phyloP scores from a whole-genome alignment of 2,329 filamentous ascomycete genomes.

The Mollisiaceae sp. region DNA sequence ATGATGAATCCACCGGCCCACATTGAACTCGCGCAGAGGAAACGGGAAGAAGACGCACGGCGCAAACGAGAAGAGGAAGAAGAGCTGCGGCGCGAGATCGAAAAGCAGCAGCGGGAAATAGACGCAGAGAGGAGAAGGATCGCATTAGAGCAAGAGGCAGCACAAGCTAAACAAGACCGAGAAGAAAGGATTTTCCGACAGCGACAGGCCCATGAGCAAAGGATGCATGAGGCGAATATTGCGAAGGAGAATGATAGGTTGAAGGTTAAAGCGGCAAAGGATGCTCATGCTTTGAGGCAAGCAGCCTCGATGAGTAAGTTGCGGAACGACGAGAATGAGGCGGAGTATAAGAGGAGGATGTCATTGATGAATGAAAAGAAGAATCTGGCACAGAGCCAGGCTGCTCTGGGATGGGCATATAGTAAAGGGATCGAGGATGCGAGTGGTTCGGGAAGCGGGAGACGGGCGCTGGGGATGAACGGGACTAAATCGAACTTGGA shows the following conservation, averaged over 20 bases:
- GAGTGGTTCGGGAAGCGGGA: too few relatives aligned
- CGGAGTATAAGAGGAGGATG: conserved; percentile 26
- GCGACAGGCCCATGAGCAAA: conserved; percentile 27
- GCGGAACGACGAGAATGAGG: conserved; percentile 31
- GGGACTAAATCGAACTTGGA: too few relatives aligned
- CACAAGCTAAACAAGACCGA: conserved; percentile 27
- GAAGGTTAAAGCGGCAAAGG: conserved; percentile 18
- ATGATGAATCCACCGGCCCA: conserved; percentile 23
- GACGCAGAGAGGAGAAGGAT: conserved; percentile 20
- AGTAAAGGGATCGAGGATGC: conserved; percentile 21
- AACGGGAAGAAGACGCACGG: conserved; percentile 24
- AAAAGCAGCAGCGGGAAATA: conserved; percentile 26
- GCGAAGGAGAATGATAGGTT: conserved; percentile 31
- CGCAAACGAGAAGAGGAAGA: conserved; percentile 25
- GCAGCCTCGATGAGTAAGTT: conserved; percentile 27
- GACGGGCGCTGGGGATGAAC: too few relatives aligned
- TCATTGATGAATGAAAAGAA: conserved; percentile 27
- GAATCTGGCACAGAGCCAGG: conserved; percentile 27
- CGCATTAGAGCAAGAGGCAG: conserved; percentile 29
- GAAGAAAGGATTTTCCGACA: conserved; percentile 24
- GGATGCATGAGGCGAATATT: conserved; percentile 21
- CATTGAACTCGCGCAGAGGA: conserved; percentile 26
- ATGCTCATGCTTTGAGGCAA: conserved; percentile 27
- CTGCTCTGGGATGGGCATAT: conserved; percentile 23
- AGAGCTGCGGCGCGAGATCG: conserved; percentile 22